phyloP scores from a whole-genome alignment of 202 grass and related monocot genomes.

The Bolboschoenoplectus hybrid region DNA sequence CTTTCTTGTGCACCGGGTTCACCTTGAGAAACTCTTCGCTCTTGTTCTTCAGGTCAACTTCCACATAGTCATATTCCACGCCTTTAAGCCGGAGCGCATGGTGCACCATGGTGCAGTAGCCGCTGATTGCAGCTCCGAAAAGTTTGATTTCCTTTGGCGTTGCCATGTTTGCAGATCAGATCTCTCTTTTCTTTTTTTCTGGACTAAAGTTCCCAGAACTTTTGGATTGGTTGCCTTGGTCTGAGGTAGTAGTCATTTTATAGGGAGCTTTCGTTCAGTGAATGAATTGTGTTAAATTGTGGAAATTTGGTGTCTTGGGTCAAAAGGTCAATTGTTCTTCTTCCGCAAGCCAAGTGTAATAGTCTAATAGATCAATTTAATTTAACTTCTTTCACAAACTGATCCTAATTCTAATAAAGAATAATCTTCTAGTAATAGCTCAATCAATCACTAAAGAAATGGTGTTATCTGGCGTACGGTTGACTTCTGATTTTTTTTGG shows the following conservation, averaged over 20 bases:
- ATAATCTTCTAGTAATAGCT: too few species aligned
- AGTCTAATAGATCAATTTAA: not conserved
- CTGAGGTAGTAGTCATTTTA: not conserved
- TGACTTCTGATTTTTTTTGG: not conserved
- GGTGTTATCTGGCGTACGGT: not conserved
- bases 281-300: not conserved
- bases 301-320: not conserved
- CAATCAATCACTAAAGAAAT: not conserved
- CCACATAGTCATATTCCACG: conserved; percentile 50
- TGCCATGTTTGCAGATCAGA: not conserved
- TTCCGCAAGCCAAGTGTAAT: not conserved
- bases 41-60: conserved; percentile 58
- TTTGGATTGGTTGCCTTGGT: not conserved
- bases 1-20: conserved; percentile 60
- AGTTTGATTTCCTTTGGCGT: conserved; percentile 54
- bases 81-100: conserved; percentile 54
- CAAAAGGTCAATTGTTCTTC: not conserved
- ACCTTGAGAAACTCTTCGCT: conserved; percentile 47
- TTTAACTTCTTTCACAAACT: not conserved
- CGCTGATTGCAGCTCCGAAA: conserved; percentile 31
- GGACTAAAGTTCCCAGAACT: not conserved
- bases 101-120: conserved; percentile 42
- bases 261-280: not conserved
- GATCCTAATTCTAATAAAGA: not conserved
- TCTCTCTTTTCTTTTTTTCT: not conserved